Evolutionary conservation across 108 stramenopile species (phyloP), one percentile per base, ranked within the genome.

Genomic region (Cylindrotheca closterium): DNA sequence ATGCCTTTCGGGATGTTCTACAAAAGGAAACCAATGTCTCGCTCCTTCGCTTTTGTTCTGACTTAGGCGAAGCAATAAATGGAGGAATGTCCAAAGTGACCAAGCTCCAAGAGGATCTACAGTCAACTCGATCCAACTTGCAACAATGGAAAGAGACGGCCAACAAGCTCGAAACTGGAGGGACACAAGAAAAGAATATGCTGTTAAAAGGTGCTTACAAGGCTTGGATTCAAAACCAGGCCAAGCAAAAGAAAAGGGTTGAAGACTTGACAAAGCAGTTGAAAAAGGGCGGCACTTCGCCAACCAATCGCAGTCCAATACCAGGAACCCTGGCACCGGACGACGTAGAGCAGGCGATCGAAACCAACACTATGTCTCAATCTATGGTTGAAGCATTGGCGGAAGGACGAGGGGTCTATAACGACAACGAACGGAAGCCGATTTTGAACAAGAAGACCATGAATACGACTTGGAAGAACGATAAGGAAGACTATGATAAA

Each of bases 91-190:
- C 21, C 4, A 49, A 34, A 51, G 30, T 37, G 30, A 50, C 56
- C 34, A 10, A 48, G 1, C 21, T 56, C 46, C 23, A 28, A n/a
- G 4, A 60, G 19, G 49, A 56, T 10, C 2, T 45, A 10, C 22
- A 17, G 2, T 1, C 42, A 25, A 51, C 56, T 48, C 23, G 42
- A 27, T 24, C 67, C 29, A 31, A 19, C 1, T 52, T 56, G 3
- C 19, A 60, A 24, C 47, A 60, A 0, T 80, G 79, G 79, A 75
- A 80, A 56, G 70, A 65, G 1, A 80, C 79, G 2, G 74, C 79
- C 17, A 30, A 67, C 22, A 65, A 65, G 45, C 33, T 80, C 7
- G 60, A 55, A 24, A 56, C n/a, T 8, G 25, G 66, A 0, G 71
- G 79, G 74, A 50, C 71, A 27, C 30, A 46, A 12, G 79, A 80